Conservation (phyloP, 768 basidiomycete species). For the Tricholoma sp. region DNA sequence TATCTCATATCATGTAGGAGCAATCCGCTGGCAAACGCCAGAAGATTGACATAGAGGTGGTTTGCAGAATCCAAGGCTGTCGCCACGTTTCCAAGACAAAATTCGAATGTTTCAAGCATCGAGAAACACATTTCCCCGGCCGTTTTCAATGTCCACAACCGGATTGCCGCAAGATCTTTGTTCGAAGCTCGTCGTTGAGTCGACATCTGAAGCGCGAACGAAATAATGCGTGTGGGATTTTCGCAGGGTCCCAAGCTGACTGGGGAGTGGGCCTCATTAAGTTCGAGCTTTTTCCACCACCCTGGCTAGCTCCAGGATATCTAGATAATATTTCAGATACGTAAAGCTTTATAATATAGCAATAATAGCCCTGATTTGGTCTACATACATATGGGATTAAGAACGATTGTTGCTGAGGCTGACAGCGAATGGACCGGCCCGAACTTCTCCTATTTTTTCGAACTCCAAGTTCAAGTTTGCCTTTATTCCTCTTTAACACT, state of each 20-base stretch:
- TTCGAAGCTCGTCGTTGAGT: constrained; percentile 16
- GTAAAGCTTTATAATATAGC: neutral
- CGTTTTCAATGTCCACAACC: constrained; percentile 17
- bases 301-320: constrained; percentile 13
- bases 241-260: constrained; percentile 8
- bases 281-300: constrained; percentile 12
- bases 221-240: constrained; percentile 7
- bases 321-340: constrained; percentile 12
- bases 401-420: too few relatives aligned
- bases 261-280: constrained; percentile 14
- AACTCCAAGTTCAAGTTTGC: neutral
- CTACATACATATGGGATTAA: too few relatives aligned
- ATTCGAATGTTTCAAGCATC: constrained; percentile 18
- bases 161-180: constrained; percentile 12
- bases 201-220: constrained; percentile 16
- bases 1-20: neutral
- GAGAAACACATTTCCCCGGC: constrained; percentile 19
- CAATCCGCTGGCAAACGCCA: constrained; percentile 8
- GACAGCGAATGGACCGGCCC: too few relatives aligned
- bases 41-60: constrained; percentile 9
- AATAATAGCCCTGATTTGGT: neutral
- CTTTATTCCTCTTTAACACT: neutral
- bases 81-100: constrained; percentile 15
- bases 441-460: neutral
- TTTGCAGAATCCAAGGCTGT: constrained; percentile 17